Evolutionary conservation across 2,329 filamentous ascomycete genomes (phyloP), one percentile per base, ranked within the genome.

Genomic region (Cadophora luteo-olivacea): DNA sequence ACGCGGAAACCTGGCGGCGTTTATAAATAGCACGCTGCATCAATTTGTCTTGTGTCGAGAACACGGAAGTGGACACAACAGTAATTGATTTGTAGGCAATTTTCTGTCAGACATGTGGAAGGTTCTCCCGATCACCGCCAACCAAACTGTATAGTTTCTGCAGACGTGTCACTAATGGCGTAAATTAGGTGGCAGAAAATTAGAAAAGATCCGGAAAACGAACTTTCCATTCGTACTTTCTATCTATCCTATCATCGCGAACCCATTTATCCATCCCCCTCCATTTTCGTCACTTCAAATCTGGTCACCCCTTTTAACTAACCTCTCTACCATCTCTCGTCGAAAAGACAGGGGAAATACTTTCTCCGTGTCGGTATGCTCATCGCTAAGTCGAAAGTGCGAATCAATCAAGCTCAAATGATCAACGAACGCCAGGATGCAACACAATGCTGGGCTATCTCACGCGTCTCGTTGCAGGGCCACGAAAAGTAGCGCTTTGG

Each of bases 341-440:
- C 11, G 33, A 45, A 29, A 12, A 29, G 22, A 60, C 38, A 60
- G 5, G n/a, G 19, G 1, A 29, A 45, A 22, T 3, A 55, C 36
- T 25, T 36, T 11, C 36, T 11, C 36, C 22, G 41, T 19, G 4
- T 25, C 5, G 2, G 22, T 25, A 14, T 29, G 36, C 33, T 16
- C 33, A 60, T 60, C 57, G 22, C 57, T 25, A 12, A 41, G 57
- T 60, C 45, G 57, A 41, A 60, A 41, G 36, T 6, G 57, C n/a
- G n/a, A 29, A 60, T 19, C 33, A 8, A 38, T 41, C 55, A 22
- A 41, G n/a, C 22, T 24, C 22, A 11, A 25, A 41, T 24, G 7
- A 22, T 19, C 14, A 60, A 25, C 41, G 45, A 49, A 49, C n/a
- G 5, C 45, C 45, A 36, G 19, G 14, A 60, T 25, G 55, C 32